Evolutionary conservation across 805 yeast genomes (phyloP).

Genomic region (Schwanniomyces polymorphus): DNA sequence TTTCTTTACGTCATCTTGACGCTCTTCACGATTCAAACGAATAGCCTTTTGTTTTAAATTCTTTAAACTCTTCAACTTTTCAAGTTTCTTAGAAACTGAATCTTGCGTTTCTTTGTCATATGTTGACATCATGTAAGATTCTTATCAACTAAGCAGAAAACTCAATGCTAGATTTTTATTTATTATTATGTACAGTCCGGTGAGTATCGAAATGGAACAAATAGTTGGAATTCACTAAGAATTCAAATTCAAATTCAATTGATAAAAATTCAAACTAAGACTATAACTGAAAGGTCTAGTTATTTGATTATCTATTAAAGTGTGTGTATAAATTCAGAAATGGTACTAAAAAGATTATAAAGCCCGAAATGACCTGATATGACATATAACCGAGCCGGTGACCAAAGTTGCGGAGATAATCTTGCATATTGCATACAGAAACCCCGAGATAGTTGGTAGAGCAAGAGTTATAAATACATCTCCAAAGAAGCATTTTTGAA

Average conservation of each 20-base stretch:
- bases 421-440: neutral
- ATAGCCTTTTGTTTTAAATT: conserved; percentile 15
- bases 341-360: neutral
- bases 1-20: conserved; percentile 13
- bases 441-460: too few species aligned
- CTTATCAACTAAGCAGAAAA: neutral
- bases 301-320: neutral
- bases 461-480: too few species aligned
- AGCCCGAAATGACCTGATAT: neutral
- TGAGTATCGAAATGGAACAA: too few species aligned
- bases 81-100: neutral
- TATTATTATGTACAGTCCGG: too few species aligned
- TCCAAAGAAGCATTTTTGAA: too few species aligned
- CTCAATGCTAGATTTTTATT: too few species aligned
- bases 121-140: neutral
- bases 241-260: too few species aligned
- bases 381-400: neutral
- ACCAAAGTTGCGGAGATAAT: neutral
- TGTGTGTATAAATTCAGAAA: too few species aligned
- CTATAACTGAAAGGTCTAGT: too few species aligned
- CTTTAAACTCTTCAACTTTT: conserved; percentile 10
- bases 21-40: conserved; percentile 15
- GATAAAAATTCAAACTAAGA: too few species aligned
- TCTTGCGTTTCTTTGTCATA: neutral
- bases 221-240: too few species aligned